Base-by-base conservation (phyloP, 148 eudicot species). In the Vaccinium macrocarpon region DNA sequence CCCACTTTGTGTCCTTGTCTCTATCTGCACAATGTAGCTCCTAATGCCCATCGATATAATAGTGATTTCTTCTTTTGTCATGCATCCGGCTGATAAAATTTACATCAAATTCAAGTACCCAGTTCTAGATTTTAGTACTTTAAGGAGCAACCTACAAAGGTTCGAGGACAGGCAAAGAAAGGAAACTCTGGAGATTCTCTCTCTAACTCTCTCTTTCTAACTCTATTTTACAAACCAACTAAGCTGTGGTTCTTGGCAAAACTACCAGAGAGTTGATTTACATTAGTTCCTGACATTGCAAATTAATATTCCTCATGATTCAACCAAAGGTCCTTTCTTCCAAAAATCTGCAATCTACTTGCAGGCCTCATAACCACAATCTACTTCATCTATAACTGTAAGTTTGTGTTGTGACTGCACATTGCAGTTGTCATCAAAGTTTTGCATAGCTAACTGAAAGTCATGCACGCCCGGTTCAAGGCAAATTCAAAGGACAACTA, bases 391-490 rank as follows among this genome's bases (percentile, higher is more conserved):
- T 59, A 1, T 59, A 21, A 19, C 68, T n/a, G 3, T 62, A 29
- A 62, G 25, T 62, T 62, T n/a, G n/a, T 18, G 21, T 59, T 19
- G 64, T 59, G 64, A 59, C 23, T 59, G 64, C 64, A 59, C 64
- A 59, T 59, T 59, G 64, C 23, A 61, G 13, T 23, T 62, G 70
- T 32, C 14, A 25, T 4, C 6, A 25, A 71, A 21, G 27, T 42
- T 18, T 10, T 46, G 57, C 57, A 9, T 23, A 1, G 14, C 11
- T 57, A 68, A 79, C 16, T 38, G 32, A 14, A 62, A 81, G 19
- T n/a, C 49, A 1, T 46, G 12, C 25, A 62, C 62, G 2, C 1
- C 1, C 84, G 88, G 89, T 88, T 89, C 86, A 73, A 86, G 91
- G 87, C 66, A 85, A 85, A 85, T 15, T 66, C 86, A n/a, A n/a